A percentile compares a stretch with the other conserved stretches of the same genome.
phyloP scores from a whole-genome alignment of 192 early-diverging fungal species.

The Linnemannia elongata region DNA sequence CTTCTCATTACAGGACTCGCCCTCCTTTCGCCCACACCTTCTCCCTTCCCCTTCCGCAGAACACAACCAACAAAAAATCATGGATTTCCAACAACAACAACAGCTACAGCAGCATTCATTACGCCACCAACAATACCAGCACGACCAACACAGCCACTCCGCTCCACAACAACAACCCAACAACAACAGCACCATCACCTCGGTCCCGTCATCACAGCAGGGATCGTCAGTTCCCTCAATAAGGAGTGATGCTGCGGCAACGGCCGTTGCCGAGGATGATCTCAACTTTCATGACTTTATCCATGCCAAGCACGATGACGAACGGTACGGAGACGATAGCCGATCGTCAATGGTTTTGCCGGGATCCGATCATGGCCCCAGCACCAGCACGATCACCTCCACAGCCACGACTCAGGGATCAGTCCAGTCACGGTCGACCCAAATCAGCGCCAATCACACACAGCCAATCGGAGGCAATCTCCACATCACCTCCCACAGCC shows the following conservation, averaged over 20 bases:
- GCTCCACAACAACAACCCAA: neutral
- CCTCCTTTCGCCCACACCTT: neutral
- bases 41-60: neutral
- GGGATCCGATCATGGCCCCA: neutral
- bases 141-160: constrained; percentile 10
- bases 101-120: neutral
- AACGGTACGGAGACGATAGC: constrained; percentile 22
- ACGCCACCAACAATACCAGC: neutral
- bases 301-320: constrained; percentile 48
- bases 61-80: neutral
- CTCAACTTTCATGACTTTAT: constrained; percentile 53
- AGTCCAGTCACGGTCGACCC: neutral
- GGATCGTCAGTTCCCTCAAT: neutral
- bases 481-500: neutral
- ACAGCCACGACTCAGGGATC: neutral
- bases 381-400: neutral
- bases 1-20: neutral
- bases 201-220: neutral
- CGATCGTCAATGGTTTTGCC: constrained; percentile 17
- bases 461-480: neutral
- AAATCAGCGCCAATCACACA: neutral
- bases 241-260: constrained; percentile 2
- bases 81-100: neutral
- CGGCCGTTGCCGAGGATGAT: constrained; percentile 30
- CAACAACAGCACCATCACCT: neutral